phyloP scores from a whole-genome alignment of 768 basidiomycete species.

The Roridomyces roridus region DNA sequence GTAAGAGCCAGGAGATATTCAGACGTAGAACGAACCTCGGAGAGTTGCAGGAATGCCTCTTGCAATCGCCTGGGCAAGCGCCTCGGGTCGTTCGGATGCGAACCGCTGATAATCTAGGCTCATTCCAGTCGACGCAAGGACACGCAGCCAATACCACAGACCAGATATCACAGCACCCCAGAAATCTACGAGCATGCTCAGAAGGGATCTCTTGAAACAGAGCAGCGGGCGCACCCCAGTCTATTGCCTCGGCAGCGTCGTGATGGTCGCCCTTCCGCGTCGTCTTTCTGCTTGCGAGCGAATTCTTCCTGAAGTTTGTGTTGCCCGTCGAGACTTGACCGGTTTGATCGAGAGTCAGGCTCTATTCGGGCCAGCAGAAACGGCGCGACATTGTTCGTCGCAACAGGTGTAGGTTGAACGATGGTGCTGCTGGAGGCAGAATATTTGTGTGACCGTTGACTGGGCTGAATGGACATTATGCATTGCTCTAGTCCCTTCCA shows the following conservation, averaged over 20 bases:
- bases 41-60: slow-evolving; percentile 87
- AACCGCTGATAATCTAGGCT: slow-evolving; percentile 84
- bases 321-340: slow-evolving; percentile 66
- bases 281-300: slow-evolving; percentile 61
- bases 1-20: not conserved
- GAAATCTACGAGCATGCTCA: slow-evolving; percentile 64
- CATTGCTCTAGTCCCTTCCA: slow-evolving; percentile 19
- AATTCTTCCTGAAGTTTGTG: slow-evolving; percentile 82
- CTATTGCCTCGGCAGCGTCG: slow-evolving; percentile 56
- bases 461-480: slow-evolving; percentile 35
- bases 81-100: slow-evolving; percentile 77
- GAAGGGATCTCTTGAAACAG: not conserved
- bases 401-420: slow-evolving; percentile 40
- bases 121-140: slow-evolving; percentile 5
- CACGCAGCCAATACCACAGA: slow-evolving; percentile 25
- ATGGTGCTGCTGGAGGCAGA: slow-evolving; percentile 67
- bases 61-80: slow-evolving; percentile 89
- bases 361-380: slow-evolving; percentile 63
- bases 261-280: slow-evolving; percentile 42
- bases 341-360: slow-evolving; percentile 39
- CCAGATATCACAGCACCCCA: slow-evolving; percentile 95
- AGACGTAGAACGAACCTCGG: slow-evolving; percentile 53
- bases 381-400: slow-evolving; percentile 51
- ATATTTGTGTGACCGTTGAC: slow-evolving; percentile 57
- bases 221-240: slow-evolving; percentile 68